Evolutionary conservation across 495 filamentous ascomycete genomes (phyloP), one percentile per base, ranked within the genome.

Genomic region (Geopyxis carbonaria): DNA sequence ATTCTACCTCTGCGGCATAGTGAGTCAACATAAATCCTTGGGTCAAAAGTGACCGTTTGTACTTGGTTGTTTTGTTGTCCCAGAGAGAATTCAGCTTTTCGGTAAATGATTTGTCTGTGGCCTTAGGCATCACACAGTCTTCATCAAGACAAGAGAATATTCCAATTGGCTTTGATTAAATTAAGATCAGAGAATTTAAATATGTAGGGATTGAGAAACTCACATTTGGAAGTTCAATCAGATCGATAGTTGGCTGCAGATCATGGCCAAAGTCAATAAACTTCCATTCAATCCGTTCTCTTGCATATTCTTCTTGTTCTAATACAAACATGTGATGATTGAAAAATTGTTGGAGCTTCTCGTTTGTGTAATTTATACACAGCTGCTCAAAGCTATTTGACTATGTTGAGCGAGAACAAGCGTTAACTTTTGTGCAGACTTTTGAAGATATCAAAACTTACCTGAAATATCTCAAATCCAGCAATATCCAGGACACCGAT

Each of bases 291-390:
- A 99, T 99, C 57, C 93, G 81, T 56, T 99, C 91, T 34, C 86
- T 63, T 11, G 91, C 86, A 59, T 99, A 99, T 58, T 99, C 91
- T 55, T 99, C 91, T 55, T 99, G 91, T 55, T 99, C 91, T 15
- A 99, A 62, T 15, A 99, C 91, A 57, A 99, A 99, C 91, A 99
- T 99, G 63, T 99, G 91, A 48, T 99, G 91, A 44, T 99, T 99
- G 69, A 99, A 99, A 57, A 95, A 99, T 47, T 99, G 91, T 56
- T 99, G 91, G 4, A 99, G 72, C 58, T 94, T 99, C 57, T 99
- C 91, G 58, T 99, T 99, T 42, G 91, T 95, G 61, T 95, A 99
- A 56, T 99, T 99, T 64, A 99, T 99, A 62, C 91, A 95, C 4
- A 99, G 72, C 57, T 99, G 91, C 59, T 99, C 91, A 49, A 99